Percentiles rank a stretch among this genome's conserved stretches.
Evolutionary conservation across 108 stramenopile genomes (phyloP).

Genomic region (Pseudonitzschia delicatissima): DNA sequence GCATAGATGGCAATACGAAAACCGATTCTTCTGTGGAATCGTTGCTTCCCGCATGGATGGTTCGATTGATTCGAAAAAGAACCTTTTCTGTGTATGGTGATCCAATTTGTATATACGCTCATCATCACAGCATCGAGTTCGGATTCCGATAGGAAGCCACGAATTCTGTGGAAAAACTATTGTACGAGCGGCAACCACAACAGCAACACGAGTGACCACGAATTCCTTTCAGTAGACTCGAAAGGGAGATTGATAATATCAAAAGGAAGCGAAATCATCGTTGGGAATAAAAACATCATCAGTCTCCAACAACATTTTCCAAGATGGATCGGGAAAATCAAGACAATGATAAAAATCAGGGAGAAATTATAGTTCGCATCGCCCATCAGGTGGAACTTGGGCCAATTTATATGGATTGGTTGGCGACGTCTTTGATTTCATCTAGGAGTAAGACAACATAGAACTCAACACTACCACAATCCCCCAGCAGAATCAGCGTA

Average conservation of each 20-base stretch:
- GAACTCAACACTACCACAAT: too few species aligned
- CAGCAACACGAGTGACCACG: not conserved
- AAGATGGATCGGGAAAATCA: too few species aligned
- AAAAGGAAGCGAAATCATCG: not conserved
- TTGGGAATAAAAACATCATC: not conserved
- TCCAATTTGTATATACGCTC: constrained; percentile 1
- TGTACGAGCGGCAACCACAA: not conserved
- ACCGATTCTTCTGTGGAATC: not conserved
- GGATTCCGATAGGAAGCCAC: not conserved
- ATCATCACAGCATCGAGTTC: not conserved
- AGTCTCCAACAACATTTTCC: not conserved
- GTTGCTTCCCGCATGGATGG: constrained; percentile 1
- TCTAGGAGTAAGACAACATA: not conserved
- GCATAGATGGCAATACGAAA: not conserved
- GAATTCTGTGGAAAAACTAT: not conserved
- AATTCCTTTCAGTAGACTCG: not conserved
- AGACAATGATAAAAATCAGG: not conserved
- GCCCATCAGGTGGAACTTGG: constrained; percentile 1
- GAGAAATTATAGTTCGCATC: not conserved
- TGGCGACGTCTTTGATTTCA: not conserved
- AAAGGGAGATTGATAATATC: not conserved
- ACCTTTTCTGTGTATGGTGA: constrained; percentile 1
- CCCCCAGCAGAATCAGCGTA: too few species aligned
- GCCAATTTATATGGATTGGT: constrained; percentile 1
- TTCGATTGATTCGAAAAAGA: not conserved